These are phyloP conservation scores for Dalbergia oliveri DNA, from an alignment of 306 rosid genomes.

Conservation along the genomic window DNA sequence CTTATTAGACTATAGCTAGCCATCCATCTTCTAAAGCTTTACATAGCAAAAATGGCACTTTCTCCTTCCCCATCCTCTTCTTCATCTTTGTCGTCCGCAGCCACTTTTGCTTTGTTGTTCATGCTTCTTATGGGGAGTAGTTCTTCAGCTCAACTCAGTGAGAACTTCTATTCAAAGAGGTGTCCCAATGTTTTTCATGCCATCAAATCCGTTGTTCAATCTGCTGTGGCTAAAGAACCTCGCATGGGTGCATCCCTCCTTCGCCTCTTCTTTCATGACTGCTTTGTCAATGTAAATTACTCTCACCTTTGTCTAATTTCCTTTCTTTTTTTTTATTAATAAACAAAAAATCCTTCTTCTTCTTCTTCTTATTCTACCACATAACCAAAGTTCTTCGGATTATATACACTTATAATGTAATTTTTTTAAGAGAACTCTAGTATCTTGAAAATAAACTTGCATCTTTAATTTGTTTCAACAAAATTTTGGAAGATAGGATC, in stretches of 20 bases:
- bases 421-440: no score
- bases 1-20: background rate
- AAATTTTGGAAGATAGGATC: background rate
- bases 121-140: constrained; percentile 44
- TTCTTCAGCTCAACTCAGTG: constrained; percentile 64
- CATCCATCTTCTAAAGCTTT: constrained; percentile 20
- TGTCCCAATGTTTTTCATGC: constrained; percentile 64
- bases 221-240: constrained; percentile 62
- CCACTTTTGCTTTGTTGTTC: constrained; percentile 32
- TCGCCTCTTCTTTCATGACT: constrained; percentile 86
- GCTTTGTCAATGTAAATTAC: constrained; percentile 80
- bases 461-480: background rate
- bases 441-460: no score
- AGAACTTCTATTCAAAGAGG: constrained; percentile 53
- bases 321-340: background rate
- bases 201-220: constrained; percentile 54
- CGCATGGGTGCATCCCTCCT: constrained; percentile 84
- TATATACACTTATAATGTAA: no score
- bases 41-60: constrained; percentile 47
- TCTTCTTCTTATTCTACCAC: background rate
- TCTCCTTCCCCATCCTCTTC: constrained; percentile 40
- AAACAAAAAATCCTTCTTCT: background rate
- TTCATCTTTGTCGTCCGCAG: background rate
- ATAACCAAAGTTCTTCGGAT: no score
- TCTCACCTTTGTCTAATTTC: background rate